Conservation (phyloP, 2,329 filamentous ascomycete genomes). For the Calonectria honghensis region DNA sequence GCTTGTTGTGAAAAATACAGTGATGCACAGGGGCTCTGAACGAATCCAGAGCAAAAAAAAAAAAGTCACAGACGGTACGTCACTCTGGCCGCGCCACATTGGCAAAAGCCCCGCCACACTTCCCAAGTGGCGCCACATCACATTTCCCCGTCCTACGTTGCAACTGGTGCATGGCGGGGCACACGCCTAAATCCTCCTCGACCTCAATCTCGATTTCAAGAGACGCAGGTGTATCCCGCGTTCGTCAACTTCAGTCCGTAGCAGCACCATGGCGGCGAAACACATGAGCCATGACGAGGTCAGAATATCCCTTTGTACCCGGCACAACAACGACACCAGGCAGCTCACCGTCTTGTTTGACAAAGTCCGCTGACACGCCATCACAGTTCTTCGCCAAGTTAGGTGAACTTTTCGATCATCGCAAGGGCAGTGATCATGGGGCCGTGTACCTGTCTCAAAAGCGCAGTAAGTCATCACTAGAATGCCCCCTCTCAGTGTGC, state of each 20-base stretch:
- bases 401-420: slow-evolving; percentile 79
- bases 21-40: background rate
- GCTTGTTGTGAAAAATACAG: slow-evolving; percentile 9
- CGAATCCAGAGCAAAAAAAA: slow-evolving; percentile 24
- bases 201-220: slow-evolving; percentile 44
- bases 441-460: slow-evolving; percentile 86
- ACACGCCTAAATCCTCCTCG: slow-evolving; percentile 41
- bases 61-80: slow-evolving; percentile 33
- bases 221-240: slow-evolving; percentile 31
- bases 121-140: slow-evolving; percentile 35
- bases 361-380: slow-evolving; percentile 36
- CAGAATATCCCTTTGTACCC: slow-evolving; percentile 10
- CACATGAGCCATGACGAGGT: slow-evolving; percentile 56
- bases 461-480: slow-evolving; percentile 72
- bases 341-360: background rate
- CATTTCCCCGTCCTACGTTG: background rate
- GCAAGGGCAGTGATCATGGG: slow-evolving; percentile 82
- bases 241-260: slow-evolving; percentile 25
- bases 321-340: background rate
- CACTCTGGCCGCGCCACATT: slow-evolving; percentile 23
- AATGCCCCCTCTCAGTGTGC: background rate
- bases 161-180: slow-evolving; percentile 51
- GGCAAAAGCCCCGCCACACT: slow-evolving; percentile 34
- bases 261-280: slow-evolving; percentile 47
- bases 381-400: slow-evolving; percentile 84